Evolutionary conservation across 176 grass and related monocot genomes (phyloP).

Genomic region (Musa itinerans): DNA sequence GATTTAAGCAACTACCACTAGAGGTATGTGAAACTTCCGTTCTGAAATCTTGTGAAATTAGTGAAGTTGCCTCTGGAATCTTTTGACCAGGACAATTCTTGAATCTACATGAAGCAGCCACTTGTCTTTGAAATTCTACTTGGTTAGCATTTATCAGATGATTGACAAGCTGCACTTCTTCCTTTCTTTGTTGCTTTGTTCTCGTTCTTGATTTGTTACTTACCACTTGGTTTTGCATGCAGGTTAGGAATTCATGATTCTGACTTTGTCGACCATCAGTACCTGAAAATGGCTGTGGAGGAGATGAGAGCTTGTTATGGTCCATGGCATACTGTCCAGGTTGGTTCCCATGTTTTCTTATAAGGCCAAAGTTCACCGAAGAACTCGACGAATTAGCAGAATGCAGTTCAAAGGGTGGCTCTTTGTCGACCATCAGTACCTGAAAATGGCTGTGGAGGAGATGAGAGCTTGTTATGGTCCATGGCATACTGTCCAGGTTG

Average conservation of each 20-base stretch:
- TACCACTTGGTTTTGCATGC: not conserved
- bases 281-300: not conserved
- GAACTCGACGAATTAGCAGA: not conserved
- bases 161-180: not conserved
- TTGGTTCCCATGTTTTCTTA: not conserved
- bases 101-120: not conserved
- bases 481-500: not conserved
- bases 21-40: not conserved
- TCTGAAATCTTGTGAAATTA: constrained; percentile 7
- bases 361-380: not conserved
- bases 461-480: not conserved
- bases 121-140: not conserved
- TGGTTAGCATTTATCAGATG: not conserved
- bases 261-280: not conserved
- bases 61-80: not conserved
- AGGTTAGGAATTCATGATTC: not conserved
- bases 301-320: not conserved
- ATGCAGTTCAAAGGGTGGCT: not conserved
- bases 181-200: not conserved
- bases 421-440: not conserved
- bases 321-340: not conserved
- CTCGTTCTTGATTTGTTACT: not conserved
- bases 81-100: not conserved
- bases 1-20: not conserved
- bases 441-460: not conserved